Conservation (phyloP, 1,284 basidiomycete genomes). For the Microbotryum intermedium region DNA sequence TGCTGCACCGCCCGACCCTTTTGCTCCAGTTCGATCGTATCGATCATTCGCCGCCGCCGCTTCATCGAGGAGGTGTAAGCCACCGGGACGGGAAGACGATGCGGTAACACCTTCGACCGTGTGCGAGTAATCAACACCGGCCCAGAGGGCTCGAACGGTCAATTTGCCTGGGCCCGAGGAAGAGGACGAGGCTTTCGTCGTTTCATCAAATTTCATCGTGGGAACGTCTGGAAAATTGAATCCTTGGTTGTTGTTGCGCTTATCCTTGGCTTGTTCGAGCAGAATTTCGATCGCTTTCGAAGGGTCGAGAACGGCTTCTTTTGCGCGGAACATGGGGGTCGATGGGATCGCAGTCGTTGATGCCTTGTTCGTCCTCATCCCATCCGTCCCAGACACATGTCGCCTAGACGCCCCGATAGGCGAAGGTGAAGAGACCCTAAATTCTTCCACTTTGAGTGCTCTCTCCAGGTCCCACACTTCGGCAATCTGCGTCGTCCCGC, state of each 20-base stretch:
- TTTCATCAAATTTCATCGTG: background rate
- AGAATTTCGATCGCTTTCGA: constrained; percentile 58
- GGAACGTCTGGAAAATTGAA: background rate
- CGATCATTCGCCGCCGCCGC: too few species aligned
- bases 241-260: too few species aligned
- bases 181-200: too few species aligned
- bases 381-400: too few species aligned
- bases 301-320: constrained; percentile 53
- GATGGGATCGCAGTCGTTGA: background rate
- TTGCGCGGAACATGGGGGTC: constrained; percentile 32
- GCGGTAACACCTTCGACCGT: too few species aligned
- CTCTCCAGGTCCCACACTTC: constrained; percentile 73
- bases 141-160: too few species aligned
- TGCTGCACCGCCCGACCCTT: background rate
- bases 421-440: constrained; percentile 30
- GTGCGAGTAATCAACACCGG: too few species aligned
- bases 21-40: background rate
- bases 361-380: too few species aligned
- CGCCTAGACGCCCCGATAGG: too few species aligned
- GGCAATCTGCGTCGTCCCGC: constrained; percentile 25
- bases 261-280: constrained; percentile 39
- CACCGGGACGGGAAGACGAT: too few species aligned
- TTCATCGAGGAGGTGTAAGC: too few species aligned
- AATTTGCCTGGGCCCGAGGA: too few species aligned
- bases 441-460: constrained; percentile 55